Base-by-base conservation (phyloP, 768 basidiomycete species). In the Cyathus striatus region DNA sequence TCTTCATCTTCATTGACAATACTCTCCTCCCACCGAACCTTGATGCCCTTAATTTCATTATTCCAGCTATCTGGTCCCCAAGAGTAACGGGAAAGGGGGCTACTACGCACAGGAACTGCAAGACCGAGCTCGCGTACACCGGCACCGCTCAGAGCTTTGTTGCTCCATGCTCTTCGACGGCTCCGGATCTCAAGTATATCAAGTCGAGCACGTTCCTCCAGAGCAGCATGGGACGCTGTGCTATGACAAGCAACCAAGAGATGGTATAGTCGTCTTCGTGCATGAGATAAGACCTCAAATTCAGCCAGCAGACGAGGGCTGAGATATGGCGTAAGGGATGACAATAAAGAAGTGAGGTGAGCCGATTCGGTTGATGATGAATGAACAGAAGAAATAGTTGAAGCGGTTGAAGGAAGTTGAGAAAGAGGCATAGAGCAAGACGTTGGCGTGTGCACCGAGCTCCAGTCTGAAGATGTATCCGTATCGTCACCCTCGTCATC, bases 81-180 rank as follows among this genome's bases (percentile, higher is more conserved):
- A 22, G 54, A 55, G 39, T 56, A 55, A 42, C 53, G 54, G 4
- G 68, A 68, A 18, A 85, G 68, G 1, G 73, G 74, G 13, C 80
- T 83, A 43, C 72, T 72, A 18, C 54, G 64, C 47, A 68, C 59
- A 0, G 82, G 81, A 35, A 62, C 65, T 9, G 75, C 69, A 41
- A 85, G 66, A 1, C 71, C 75, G 34, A 43, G 78, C 35, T 38
- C 36, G 32, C 42, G 18, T 25, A 35, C 12, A 17, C 16, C n/a
- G n/a, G 12, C 16, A 46, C 43, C 23, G 13, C 50, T 49, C 34
- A 75, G 66, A 16, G 70, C 68, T 25, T 72, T 65, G 47, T 76
- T 77, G 42, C 77, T 68, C 85, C 85, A 88, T 5, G 85, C 85
- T 7, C 83, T 69, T 23, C 86, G 70, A 27, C 76, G 69, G 24